These are phyloP conservation scores for Sclerotinia nivalis DNA, from an alignment of 2,329 filamentous ascomycete species.

Conservation along the genomic window DNA sequence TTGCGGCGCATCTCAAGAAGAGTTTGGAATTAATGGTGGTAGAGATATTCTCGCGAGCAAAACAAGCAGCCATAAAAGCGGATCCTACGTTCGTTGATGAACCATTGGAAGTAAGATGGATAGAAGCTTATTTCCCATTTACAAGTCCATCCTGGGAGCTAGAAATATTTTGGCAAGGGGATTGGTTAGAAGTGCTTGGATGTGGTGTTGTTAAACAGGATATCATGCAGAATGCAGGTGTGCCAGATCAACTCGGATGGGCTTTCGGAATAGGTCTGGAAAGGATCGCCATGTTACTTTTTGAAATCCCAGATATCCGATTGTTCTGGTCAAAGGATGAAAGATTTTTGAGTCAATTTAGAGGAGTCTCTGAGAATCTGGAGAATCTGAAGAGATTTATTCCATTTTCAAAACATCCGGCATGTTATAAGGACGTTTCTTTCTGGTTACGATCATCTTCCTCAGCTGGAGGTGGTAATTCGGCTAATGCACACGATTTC, in stretches of 20 bases:
- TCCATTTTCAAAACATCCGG: conserved; percentile 89
- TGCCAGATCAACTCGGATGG: conserved; percentile 80
- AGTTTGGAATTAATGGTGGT: conserved; percentile 88
- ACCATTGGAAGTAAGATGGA: conserved; percentile 85
- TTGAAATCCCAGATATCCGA: conserved; percentile 92
- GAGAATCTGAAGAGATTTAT: conserved; percentile 63
- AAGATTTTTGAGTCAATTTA: conserved; percentile 86
- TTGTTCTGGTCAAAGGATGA: conserved; percentile 90
- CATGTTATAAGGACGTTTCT: conserved; percentile 86
- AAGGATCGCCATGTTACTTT: conserved; percentile 95
- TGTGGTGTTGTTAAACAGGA: conserved; percentile 86
- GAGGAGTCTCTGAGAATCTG: conserved; percentile 56
- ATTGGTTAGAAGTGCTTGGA: conserved; percentile 96
- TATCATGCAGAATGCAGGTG: conserved; percentile 74
- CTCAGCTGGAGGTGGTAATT: conserved; percentile 49
- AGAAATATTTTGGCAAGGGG: conserved; percentile 89
- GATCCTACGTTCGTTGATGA: conserved; percentile 58
- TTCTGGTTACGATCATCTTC: conserved; percentile 73
- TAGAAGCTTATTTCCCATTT: conserved; percentile 97
- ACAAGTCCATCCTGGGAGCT: conserved; percentile 95
- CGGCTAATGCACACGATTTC: conserved; percentile 54
- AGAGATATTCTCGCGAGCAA: conserved; percentile 80
- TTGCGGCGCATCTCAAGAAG: conserved; percentile 82
- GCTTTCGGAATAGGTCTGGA: conserved; percentile 94
- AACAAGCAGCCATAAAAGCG: conserved; percentile 58